A percentile compares a stretch with the other conserved stretches of the same genome.
Evolutionary conservation across 1,284 basidiomycete genomes (phyloP).

Genomic region (Heimioporus retisporus): DNA sequence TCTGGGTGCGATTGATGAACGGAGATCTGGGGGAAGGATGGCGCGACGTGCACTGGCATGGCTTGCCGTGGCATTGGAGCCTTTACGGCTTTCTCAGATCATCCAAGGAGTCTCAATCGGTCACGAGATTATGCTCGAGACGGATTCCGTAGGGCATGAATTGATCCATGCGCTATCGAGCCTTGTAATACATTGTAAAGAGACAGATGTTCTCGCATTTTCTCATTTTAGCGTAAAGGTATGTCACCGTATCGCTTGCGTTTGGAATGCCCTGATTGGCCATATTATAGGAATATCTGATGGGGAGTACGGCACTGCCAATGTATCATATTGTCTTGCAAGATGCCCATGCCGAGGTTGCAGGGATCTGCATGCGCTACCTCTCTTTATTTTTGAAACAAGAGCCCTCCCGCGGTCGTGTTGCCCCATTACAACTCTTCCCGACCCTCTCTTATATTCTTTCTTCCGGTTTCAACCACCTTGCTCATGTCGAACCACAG

Average conservation of each 20-base stretch:
- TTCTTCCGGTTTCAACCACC: slow-evolving; percentile 9
- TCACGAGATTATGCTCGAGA: no score
- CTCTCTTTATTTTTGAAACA: slow-evolving; percentile 1
- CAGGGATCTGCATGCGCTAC: slow-evolving; percentile 6
- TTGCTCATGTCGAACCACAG: slow-evolving; percentile 5
- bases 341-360: slow-evolving; percentile 3
- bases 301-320: background rate
- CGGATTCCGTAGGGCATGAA: background rate
- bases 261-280: background rate
- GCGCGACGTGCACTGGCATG: slow-evolving; percentile 10
- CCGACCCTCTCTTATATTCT: slow-evolving; percentile 6
- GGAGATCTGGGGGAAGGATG: slow-evolving; percentile 1
- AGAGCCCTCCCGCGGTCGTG: background rate
- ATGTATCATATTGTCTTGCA: slow-evolving; percentile 5
- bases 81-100: slow-evolving; percentile 6
- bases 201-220: slow-evolving; percentile 1
- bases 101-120: slow-evolving; percentile 5
- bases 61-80: slow-evolving; percentile 10
- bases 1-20: slow-evolving; percentile 2
- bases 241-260: background rate
- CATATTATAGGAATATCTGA: slow-evolving; percentile 5
- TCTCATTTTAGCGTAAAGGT: slow-evolving; percentile 14
- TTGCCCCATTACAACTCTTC: background rate
- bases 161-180: slow-evolving; percentile 1
- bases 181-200: slow-evolving; percentile 9